Evolutionary conservation across 495 filamentous ascomycete species (phyloP).

Genomic region (Tuber borchii): DNA sequence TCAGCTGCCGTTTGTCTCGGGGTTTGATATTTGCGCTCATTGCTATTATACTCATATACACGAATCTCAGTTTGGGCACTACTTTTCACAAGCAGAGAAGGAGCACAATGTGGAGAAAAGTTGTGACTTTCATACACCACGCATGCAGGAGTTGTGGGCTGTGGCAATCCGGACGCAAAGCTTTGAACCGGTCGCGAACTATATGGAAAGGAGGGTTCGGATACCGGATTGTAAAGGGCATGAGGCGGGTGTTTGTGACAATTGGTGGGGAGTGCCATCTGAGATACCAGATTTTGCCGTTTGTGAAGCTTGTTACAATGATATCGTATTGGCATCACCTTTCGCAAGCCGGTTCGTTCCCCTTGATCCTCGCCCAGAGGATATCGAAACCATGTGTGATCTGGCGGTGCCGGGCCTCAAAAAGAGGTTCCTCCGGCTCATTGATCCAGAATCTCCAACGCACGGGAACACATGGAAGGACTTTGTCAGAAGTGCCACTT

Average conservation of each 20-base stretch:
- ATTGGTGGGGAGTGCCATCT: slow-evolving; percentile 1
- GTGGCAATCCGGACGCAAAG: not conserved
- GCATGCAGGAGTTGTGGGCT: not conserved
- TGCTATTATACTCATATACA: not conserved
- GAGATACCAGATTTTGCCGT: not conserved
- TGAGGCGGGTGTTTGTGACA: not conserved
- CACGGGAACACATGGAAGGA: not conserved
- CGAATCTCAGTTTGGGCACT: not conserved
- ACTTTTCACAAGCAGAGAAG: not conserved
- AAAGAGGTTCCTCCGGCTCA: not conserved
- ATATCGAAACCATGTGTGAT: not conserved
- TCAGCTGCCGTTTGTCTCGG: not conserved
- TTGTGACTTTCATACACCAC: not conserved
- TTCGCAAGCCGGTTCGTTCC: not conserved
- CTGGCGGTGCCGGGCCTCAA: not conserved
- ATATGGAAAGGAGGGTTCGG: slow-evolving; percentile 1
- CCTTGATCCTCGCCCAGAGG: not conserved
- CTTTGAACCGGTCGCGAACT: not conserved
- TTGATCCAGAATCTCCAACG: not conserved
- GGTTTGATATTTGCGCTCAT: not conserved
- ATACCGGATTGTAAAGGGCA: not conserved
- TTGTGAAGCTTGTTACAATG: not conserved
- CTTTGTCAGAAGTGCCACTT: slow-evolving; percentile 5
- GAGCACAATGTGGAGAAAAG: slow-evolving; percentile 1
- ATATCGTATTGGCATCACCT: not conserved